Percentiles rank a stretch among this genome's conserved stretches.
Conservation (phyloP, 1,284 basidiomycete genomes). For the Xerocomus tenax region DNA sequence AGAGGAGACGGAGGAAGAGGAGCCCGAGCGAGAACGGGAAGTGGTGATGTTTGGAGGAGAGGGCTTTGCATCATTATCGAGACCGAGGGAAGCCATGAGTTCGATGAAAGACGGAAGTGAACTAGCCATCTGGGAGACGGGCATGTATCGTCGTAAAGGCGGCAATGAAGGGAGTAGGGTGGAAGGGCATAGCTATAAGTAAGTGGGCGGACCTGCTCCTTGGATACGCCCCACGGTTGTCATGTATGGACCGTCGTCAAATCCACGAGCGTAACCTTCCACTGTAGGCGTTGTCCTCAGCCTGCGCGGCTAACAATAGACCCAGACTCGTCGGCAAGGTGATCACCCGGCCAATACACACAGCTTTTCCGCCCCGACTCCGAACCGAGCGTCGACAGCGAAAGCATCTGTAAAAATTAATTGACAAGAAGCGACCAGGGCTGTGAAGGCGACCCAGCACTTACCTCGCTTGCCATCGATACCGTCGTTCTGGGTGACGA, state of each 20-base stretch:
- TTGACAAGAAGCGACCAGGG: background rate
- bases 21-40: constrained; percentile 29
- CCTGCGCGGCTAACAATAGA: constrained; percentile 31
- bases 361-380: constrained; percentile 20
- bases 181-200: constrained; percentile 26
- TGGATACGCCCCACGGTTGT: constrained; percentile 35
- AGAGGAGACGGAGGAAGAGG: constrained; percentile 29
- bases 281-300: constrained; percentile 32
- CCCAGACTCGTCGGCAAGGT: constrained; percentile 29
- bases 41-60: constrained; percentile 24
- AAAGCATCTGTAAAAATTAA: background rate
- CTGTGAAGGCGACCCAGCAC: no score
- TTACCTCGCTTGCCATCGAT: no score
- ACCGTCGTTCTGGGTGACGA: background rate
- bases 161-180: constrained; percentile 34
- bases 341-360: constrained; percentile 19
- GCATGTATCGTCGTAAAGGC: constrained; percentile 26
- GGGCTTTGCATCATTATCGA: constrained; percentile 39
- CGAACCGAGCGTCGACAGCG: constrained; percentile 13
- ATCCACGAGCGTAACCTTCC: constrained; percentile 32
- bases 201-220: constrained; percentile 15
- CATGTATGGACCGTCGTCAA: constrained; percentile 31
- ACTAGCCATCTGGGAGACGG: constrained; percentile 37
- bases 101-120: constrained; percentile 75
- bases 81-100: constrained; percentile 71